These are phyloP conservation scores for Kwoniella europaea DNA, from an alignment of 768 basidiomycete genomes.

Conservation along the genomic window DNA sequence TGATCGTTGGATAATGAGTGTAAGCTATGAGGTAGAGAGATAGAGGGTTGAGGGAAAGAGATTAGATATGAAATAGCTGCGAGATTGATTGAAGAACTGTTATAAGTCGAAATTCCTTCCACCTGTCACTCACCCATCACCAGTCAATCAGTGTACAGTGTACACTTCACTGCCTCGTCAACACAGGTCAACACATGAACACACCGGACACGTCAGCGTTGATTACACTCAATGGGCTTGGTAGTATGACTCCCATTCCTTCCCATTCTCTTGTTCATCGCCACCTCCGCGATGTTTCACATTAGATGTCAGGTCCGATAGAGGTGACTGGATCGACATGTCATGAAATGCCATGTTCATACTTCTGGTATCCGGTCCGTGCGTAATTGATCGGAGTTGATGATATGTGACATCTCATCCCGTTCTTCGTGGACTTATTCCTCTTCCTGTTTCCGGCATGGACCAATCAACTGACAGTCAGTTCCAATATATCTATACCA, in stretches of 20 bases:
- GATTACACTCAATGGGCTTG: no score
- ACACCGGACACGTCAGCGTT: not conserved
- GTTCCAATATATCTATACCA: no score
- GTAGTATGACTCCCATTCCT: not conserved
- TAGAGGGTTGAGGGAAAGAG: no score
- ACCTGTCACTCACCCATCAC: not conserved
- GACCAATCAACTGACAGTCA: not conserved
- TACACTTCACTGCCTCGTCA: slow-evolving; percentile 12
- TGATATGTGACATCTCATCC: not conserved
- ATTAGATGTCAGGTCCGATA: not conserved
- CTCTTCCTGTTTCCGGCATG: no score
- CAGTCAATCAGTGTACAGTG: not conserved
- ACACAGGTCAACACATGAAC: not conserved
- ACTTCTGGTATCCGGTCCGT: not conserved
- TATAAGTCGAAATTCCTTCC: not conserved
- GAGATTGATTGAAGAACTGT: not conserved
- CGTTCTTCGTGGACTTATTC: not conserved
- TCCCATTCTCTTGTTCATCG: not conserved
- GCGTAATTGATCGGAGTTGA: not conserved
- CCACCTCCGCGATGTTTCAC: not conserved
- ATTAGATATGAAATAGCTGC: not conserved
- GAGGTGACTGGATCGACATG: not conserved
- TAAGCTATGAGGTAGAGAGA: not conserved
- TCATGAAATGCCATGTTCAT: not conserved
- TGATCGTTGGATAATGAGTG: not conserved